A percentile compares a stretch with the other conserved stretches of the same genome.
These are phyloP conservation scores for Acorus gramineus DNA, from an alignment of 106 monocot genomes.

Conservation along the genomic window DNA sequence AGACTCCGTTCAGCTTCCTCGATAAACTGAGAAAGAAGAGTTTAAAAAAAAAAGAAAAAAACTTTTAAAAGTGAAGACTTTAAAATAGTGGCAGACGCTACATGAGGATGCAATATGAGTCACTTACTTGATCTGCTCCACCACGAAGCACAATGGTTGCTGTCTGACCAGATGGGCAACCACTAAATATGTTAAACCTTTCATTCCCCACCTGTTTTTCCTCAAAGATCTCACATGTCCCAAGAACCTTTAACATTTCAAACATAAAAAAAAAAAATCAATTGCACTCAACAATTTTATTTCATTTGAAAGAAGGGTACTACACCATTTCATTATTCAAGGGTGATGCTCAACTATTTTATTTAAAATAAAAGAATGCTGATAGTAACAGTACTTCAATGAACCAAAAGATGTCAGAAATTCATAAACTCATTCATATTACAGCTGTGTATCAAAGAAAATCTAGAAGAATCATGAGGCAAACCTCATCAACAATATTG, in stretches of 20 bases:
- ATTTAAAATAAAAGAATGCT: too few relatives aligned
- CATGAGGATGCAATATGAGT: not conserved
- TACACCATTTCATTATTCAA: too few relatives aligned
- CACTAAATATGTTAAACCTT: conserved; percentile 96
- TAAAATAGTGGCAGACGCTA: not conserved
- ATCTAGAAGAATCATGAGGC: not conserved
- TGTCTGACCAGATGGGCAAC: conserved; percentile 90
- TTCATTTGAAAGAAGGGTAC: too few relatives aligned
- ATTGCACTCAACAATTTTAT: too few relatives aligned
- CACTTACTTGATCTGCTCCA: conserved; percentile 88
- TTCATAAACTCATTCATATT: too few relatives aligned
- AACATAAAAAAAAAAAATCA: not conserved
- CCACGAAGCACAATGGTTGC: conserved; percentile 98
- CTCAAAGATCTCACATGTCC: conserved; percentile 86
- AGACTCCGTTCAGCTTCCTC: conserved; percentile 98
- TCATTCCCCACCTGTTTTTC: conserved; percentile 99
- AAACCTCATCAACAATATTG: conserved; percentile 88
- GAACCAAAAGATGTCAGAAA: too few relatives aligned
- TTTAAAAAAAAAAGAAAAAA: not conserved
- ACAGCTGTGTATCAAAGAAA: not conserved
- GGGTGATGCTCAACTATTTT: too few relatives aligned
- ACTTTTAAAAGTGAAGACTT: not conserved
- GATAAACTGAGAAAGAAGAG: conserved; percentile 58
- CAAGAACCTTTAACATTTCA: conserved; percentile 58
- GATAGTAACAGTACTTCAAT: too few relatives aligned